phyloP scores from a whole-genome alignment of 2,329 filamentous ascomycete species.

The Aspergillus thermomutatus region DNA sequence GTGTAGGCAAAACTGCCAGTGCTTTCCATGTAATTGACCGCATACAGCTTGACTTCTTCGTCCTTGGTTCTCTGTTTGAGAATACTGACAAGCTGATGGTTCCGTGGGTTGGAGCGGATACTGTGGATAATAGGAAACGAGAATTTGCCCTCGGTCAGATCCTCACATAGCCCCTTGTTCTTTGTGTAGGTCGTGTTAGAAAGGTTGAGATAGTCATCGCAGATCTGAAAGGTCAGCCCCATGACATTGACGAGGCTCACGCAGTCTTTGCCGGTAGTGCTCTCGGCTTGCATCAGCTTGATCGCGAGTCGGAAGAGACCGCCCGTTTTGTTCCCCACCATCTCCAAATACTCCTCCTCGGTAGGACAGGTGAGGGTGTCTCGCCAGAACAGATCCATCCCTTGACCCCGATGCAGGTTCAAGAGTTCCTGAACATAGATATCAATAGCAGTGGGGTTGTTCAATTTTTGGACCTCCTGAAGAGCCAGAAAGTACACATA shows the following conservation, averaged over 20 bases:
- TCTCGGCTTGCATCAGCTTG: conserved; percentile 46
- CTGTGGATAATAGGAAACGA: conserved; percentile 93
- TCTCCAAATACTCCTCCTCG: conserved; percentile 47
- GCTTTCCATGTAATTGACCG: conserved; percentile 83
- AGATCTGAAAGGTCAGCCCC: conserved; percentile 47
- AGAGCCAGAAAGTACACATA: conserved; percentile 47
- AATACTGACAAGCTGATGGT: conserved; percentile 79
- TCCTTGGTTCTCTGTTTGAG: conserved; percentile 85
- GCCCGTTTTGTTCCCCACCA: conserved; percentile 50
- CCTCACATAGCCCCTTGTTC: conserved; percentile 93
- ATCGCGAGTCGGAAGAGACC: conserved; percentile 46
- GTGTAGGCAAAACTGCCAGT: conserved; percentile 90
- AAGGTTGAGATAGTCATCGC: conserved; percentile 84
- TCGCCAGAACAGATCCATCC: conserved; percentile 49
- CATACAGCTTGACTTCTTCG: conserved; percentile 85
- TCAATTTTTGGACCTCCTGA: conserved; percentile 40
- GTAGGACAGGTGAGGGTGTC: conserved; percentile 45
- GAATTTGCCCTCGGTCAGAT: conserved; percentile 95
- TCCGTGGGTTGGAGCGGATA: conserved; percentile 63
- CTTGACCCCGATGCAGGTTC: conserved; percentile 47
- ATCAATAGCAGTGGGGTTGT: conserved; percentile 39
- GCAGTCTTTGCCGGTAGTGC: conserved; percentile 38
- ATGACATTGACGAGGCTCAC: conserved; percentile 64
- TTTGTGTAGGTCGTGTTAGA: conserved; percentile 67
- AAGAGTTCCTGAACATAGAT: conserved; percentile 46